phyloP scores from a whole-genome alignment of 257 asterid genomes.

The Striga asiatica region DNA sequence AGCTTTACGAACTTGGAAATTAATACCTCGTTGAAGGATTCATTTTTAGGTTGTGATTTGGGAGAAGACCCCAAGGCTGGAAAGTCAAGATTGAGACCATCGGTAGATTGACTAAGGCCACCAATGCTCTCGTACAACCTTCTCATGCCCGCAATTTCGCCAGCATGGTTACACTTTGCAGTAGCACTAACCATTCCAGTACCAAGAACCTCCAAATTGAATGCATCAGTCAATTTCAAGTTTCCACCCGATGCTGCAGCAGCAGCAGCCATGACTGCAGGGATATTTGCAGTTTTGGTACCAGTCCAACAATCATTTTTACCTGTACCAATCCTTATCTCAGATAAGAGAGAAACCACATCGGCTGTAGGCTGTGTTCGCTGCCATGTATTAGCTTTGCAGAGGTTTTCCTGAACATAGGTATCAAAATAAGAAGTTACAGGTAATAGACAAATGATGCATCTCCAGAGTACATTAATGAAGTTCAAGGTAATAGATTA shows the following conservation, averaged over 20 bases:
- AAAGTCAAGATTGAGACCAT: conserved; percentile 46
- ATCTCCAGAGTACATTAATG: no score
- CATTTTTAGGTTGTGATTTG: conserved; percentile 39
- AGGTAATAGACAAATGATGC: conserved; percentile 8
- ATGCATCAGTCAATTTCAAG: conserved; percentile 79
- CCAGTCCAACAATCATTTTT: conserved; percentile 95
- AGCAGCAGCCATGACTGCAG: conserved; percentile 95
- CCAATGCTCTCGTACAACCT: conserved; percentile 85
- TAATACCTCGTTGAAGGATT: conserved; percentile 67
- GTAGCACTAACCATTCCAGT: conserved; percentile 97
- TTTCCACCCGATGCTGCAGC: conserved; percentile 99
- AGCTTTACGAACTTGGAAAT: conserved; percentile 62
- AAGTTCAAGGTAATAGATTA: no score
- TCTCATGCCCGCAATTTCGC: conserved; percentile 99
- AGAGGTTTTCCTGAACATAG: conserved; percentile 68
- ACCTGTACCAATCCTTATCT: conserved; percentile 93
- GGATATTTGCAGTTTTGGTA: conserved; percentile 71
- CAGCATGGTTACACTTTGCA: conserved; percentile 93
- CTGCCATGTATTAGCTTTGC: conserved; percentile 91
- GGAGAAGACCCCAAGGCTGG: conserved; percentile 32
- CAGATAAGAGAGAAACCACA: conserved; percentile 92
- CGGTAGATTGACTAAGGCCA: conserved; percentile 36
- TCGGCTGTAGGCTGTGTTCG: conserved; percentile 87
- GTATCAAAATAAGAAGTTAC: conserved; percentile 5
- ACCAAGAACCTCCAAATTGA: conserved; percentile 91